Conservation (phyloP, 306 rosid genomes). For the Chamaecrista fasciculata region DNA sequence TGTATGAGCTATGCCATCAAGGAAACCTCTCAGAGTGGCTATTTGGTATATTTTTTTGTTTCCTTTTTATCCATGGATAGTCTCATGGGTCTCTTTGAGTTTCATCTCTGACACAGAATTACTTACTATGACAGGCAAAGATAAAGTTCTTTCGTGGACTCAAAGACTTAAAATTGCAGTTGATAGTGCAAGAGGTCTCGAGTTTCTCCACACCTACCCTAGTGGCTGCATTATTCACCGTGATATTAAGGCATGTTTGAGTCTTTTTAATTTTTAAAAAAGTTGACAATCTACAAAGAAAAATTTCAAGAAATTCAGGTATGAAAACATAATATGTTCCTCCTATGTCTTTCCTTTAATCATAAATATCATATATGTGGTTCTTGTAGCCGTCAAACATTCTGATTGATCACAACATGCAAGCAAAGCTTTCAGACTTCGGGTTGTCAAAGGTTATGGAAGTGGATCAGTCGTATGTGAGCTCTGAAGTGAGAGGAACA, state of each 20-base stretch:
- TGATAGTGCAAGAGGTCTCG: slow-evolving; percentile 59
- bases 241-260: slow-evolving; percentile 51
- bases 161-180: slow-evolving; percentile 57
- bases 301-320: too few relatives aligned
- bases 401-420: slow-evolving; percentile 47
- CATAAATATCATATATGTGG: background rate
- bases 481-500: slow-evolving; percentile 76
- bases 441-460: slow-evolving; percentile 65
- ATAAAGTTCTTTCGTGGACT: slow-evolving; percentile 55
- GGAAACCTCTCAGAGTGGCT: slow-evolving; percentile 74
- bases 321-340: too few relatives aligned
- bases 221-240: slow-evolving; percentile 70
- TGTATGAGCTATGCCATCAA: slow-evolving; percentile 63
- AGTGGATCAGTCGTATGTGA: slow-evolving; percentile 51
- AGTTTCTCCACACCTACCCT: slow-evolving; percentile 61
- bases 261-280: too few relatives aligned
- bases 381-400: slow-evolving; percentile 65
- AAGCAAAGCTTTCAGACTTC: slow-evolving; percentile 70
- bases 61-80: background rate
- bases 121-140: slow-evolving; percentile 37
- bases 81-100: background rate
- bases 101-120: background rate
- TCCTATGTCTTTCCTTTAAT: background rate
- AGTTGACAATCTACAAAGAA: too few relatives aligned
- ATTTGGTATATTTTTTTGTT: slow-evolving; percentile 42